Percentiles rank a stretch among this genome's conserved stretches.
Conservation (phyloP, 169 alveolate genomes). For the Cryptosporidium meleagridis region DNA sequence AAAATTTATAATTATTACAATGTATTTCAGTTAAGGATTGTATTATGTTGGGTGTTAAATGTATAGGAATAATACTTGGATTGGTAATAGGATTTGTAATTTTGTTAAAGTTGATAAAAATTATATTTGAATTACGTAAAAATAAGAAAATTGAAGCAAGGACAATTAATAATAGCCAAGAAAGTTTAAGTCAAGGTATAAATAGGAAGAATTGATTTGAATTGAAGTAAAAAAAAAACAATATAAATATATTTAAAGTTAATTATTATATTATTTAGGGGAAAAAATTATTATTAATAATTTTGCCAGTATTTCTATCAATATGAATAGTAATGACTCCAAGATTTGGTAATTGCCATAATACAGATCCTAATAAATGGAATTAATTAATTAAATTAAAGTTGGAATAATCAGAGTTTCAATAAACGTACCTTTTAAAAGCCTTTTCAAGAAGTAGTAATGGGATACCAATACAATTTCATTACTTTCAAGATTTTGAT, state of each 20-base stretch:
- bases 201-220: background rate
- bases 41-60: slow-evolving; percentile 36
- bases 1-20: background rate
- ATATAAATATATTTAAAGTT: background rate
- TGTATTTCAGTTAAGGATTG: slow-evolving; percentile 46
- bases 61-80: slow-evolving; percentile 31
- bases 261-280: background rate
- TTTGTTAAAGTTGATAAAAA: background rate
- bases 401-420: background rate
- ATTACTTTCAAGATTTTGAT: slow-evolving; percentile 22
- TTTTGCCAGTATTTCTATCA: slow-evolving; percentile 26
- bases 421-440: slow-evolving; percentile 43
- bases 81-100: slow-evolving; percentile 2
- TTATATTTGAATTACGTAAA: background rate
- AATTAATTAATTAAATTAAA: background rate
- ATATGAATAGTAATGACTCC: slow-evolving; percentile 33
- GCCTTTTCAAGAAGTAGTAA: slow-evolving; percentile 42
- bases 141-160: background rate
- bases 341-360: slow-evolving; percentile 58
- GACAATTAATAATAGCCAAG: background rate
- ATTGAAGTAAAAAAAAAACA: background rate
- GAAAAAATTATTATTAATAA: background rate
- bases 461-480: slow-evolving; percentile 53
- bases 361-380: background rate
- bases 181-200: background rate